Evolutionary conservation across 2,329 filamentous ascomycete species (phyloP).

Genomic region (Fusarium anthophilum): DNA sequence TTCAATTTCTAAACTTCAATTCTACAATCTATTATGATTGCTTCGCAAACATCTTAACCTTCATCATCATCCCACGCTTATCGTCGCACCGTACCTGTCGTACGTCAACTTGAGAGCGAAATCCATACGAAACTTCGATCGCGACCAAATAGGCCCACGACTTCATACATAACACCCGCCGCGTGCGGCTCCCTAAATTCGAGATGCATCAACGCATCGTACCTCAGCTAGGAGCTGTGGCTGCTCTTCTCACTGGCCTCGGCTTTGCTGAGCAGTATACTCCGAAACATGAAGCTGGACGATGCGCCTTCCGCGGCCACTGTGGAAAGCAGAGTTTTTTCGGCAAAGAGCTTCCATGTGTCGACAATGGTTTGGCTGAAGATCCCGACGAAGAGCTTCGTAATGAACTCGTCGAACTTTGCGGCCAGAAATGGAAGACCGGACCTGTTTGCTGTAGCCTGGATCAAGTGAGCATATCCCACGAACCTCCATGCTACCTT

Average conservation of each 20-base stretch:
- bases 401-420: conserved; percentile 82
- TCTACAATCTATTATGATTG: conserved; percentile 27
- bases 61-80: conserved; percentile 15
- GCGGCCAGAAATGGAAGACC: conserved; percentile 85
- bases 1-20: neutral
- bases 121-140: conserved; percentile 16
- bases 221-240: conserved; percentile 45
- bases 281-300: conserved; percentile 81
- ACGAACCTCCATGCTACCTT: conserved; percentile 13
- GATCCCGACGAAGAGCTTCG: conserved; percentile 77
- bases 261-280: conserved; percentile 51
- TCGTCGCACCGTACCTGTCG: conserved; percentile 6
- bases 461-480: conserved; percentile 70
- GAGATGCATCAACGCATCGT: conserved; percentile 48
- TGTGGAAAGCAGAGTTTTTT: conserved; percentile 94
- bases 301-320: conserved; percentile 89
- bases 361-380: conserved; percentile 86
- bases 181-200: conserved; percentile 30
- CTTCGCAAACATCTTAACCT: conserved; percentile 8
- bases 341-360: conserved; percentile 87
- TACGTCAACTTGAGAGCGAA: conserved; percentile 20
- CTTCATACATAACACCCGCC: conserved; percentile 23
- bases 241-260: conserved; percentile 43
- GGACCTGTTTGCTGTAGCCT: conserved; percentile 85
- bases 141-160: conserved; percentile 24